phyloP scores from a whole-genome alignment of 495 filamentous ascomycete genomes.

The Xylaria palmicola region DNA sequence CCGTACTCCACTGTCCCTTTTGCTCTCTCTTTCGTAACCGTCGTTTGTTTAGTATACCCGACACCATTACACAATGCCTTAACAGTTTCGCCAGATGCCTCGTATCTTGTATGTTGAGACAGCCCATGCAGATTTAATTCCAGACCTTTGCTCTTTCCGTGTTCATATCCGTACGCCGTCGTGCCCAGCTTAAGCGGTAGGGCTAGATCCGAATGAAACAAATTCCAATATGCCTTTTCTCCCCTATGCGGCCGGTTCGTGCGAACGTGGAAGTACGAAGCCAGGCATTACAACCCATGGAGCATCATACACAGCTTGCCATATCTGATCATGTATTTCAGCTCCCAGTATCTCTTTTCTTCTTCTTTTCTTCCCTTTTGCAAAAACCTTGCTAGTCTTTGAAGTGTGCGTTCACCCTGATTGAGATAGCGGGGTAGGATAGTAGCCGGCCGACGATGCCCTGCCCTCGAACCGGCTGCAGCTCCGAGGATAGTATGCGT shows the following conservation, averaged over 20 bases:
- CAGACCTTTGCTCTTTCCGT: conserved; percentile 16
- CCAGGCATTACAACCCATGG: conserved; percentile 12
- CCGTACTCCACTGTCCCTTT: conserved; percentile 22
- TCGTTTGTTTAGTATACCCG: conserved; percentile 36
- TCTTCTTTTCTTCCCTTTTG: too few species aligned
- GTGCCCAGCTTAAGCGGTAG: conserved; percentile 14
- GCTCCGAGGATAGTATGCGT: conserved; percentile 34
- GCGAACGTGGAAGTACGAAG: conserved; percentile 15
- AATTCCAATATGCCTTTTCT: conserved; percentile 31
- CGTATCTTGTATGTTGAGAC: conserved; percentile 14
- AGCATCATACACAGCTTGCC: conserved; percentile 16
- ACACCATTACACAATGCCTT: conserved; percentile 17
- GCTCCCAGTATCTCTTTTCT: conserved; percentile 7
- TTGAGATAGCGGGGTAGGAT: conserved; percentile 40
- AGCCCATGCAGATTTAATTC: conserved; percentile 21
- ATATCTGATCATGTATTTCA: conserved; percentile 5
- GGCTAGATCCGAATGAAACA: conserved; percentile 20
- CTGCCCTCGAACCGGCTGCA: conserved; percentile 48
- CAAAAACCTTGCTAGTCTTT: neutral
- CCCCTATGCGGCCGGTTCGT: conserved; percentile 22
- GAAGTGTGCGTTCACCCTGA: conserved; percentile 21
- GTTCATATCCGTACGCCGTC: conserved; percentile 27
- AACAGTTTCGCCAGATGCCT: conserved; percentile 14
- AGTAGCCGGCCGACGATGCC: conserved; percentile 42
- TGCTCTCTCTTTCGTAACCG: conserved; percentile 26